Percentiles rank a stretch among this genome's conserved stretches.
phyloP scores from a whole-genome alignment of 2,329 filamentous ascomycete genomes.

The Alternaria triticina region DNA sequence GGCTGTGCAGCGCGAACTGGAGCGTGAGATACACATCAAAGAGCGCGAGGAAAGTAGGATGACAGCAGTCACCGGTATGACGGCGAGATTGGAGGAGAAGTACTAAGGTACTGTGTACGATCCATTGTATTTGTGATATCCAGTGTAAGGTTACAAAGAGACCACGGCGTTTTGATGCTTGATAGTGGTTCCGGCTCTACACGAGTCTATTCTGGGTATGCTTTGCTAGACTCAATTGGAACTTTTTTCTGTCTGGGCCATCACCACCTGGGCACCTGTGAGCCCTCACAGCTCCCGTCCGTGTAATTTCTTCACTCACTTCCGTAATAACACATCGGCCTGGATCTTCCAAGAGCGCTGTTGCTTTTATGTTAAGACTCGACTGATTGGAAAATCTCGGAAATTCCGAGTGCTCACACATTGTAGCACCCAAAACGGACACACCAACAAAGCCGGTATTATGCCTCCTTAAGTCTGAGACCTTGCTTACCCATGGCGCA shows the following conservation, averaged over 20 bases:
- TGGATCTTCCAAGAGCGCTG: background rate
- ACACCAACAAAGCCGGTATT: background rate
- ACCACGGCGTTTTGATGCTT: slow-evolving; percentile 3
- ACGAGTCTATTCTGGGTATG: background rate
- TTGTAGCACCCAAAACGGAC: background rate
- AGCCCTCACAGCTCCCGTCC: background rate
- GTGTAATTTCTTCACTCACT: background rate
- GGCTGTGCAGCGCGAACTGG: slow-evolving; percentile 23
- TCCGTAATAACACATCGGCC: too few relatives aligned
- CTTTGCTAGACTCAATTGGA: background rate
- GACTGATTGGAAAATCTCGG: background rate
- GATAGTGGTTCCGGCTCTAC: background rate
- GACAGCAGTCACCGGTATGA: slow-evolving; percentile 41
- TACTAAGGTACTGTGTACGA: slow-evolving; percentile 19
- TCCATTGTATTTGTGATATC: slow-evolving; percentile 8
- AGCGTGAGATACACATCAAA: slow-evolving; percentile 28
- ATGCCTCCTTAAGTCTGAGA: background rate
- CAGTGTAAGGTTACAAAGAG: background rate
- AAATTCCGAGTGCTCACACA: background rate
- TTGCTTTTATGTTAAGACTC: background rate
- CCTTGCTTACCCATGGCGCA: background rate
- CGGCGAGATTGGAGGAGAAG: slow-evolving; percentile 41
- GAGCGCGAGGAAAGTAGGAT: slow-evolving; percentile 21
- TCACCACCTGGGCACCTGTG: too few relatives aligned
- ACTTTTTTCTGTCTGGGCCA: background rate